Evolutionary conservation across 176 grass and related monocot genomes (phyloP), one percentile per base, ranked within the genome.

Genomic region (Urochloa ruziziensis): DNA sequence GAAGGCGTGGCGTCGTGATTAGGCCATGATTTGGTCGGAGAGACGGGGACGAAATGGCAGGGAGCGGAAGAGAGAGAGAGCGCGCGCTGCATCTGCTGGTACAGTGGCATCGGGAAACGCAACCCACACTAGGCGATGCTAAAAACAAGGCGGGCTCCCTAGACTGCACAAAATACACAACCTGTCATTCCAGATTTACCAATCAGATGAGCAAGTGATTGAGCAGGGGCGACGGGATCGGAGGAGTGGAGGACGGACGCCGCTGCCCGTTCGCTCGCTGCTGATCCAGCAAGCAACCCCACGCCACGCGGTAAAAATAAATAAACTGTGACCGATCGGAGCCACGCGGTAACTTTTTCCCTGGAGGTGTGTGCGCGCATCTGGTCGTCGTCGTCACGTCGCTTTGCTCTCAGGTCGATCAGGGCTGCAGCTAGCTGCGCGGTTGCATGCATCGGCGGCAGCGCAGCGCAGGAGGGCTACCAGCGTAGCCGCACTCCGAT

Each of bases 11-110:
- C 68, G 73, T 84, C 68, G 73, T 84, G 71, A 89, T 94, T 91
- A 81, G 84, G 84, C 56, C 44, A 87, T 89, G 72, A 87, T 94
- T 87, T 82, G 86, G 86, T 89, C 83, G 83, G 80, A 21, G 66
- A 57, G 80, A 37, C 54, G 74, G 47, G 11, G 48, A n/a, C 10
- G 53, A 37, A 10, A n/a, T 67, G 75, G 42, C 32, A 61, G 52
- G 53, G 36, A n/a, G n/a, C n/a, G n/a, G n/a, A 2, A 1, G 3
- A 18, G 32, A 54, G 72, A 34, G 21, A 18, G 53, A 0, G 1
- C 0, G 65, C 35, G 19, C 2, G 49, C 49, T 21, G 49, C 4
- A 51, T 51, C 49, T 52, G 49, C 15, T 21, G 30, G 30, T 13
- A 46, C 44, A 28, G 24, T 36, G 67, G 10, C 86, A 79, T 88